phyloP scores from a whole-genome alignment of 805 yeast genomes.

The Kluyveromyces starmeri region DNA sequence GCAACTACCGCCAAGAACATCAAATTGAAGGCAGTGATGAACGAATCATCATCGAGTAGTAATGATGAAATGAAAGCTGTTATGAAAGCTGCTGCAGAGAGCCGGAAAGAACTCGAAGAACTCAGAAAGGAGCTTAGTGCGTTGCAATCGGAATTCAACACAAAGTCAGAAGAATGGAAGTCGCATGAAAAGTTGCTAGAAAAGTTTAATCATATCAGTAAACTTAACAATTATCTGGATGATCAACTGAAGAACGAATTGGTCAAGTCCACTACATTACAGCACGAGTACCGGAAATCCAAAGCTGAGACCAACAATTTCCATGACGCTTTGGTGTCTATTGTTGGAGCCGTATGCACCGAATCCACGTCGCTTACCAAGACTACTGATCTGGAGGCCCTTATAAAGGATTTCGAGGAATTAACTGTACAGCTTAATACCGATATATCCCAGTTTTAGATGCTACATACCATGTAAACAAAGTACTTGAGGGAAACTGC shows the following conservation, averaged over 20 bases:
- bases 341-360: background rate
- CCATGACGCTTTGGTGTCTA: background rate
- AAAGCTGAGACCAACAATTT: background rate
- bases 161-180: constrained; percentile 1
- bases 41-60: constrained; percentile 28
- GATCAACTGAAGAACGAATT: constrained; percentile 1
- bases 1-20: constrained; percentile 71
- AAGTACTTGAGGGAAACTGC: no score
- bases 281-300: background rate
- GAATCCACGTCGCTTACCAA: background rate
- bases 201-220: background rate
- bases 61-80: background rate
- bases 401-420: background rate
- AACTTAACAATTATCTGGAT: constrained; percentile 3
- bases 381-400: background rate
- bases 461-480: no score
- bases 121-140: background rate
- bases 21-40: constrained; percentile 48
- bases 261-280: background rate
- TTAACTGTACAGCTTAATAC: background rate
- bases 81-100: background rate
- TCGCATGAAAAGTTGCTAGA: background rate
- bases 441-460: background rate
- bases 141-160: constrained; percentile 1
- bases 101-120: background rate